Conservation (phyloP, 139 green algal genomes). For the Penium margaritaceum region DNA sequence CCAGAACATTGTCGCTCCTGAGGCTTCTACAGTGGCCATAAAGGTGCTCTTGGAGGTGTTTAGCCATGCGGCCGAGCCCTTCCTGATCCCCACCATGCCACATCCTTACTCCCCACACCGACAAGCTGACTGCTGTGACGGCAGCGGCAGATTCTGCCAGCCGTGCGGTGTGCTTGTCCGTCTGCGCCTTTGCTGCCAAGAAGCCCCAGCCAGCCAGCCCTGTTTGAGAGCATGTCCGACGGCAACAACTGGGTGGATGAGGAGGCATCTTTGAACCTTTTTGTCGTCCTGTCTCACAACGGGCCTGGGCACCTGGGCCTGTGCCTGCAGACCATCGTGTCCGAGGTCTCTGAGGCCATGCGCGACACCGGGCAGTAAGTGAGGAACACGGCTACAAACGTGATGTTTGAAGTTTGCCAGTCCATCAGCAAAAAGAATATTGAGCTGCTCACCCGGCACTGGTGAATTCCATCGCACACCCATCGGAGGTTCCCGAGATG, state of each 20-base stretch:
- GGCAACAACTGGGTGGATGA: constrained; percentile 14
- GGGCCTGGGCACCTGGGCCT: constrained; percentile 10
- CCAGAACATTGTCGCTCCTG: background rate
- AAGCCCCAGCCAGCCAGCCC: constrained; percentile 8
- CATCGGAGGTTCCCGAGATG: too few species aligned
- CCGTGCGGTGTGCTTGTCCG: background rate
- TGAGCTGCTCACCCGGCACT: too few species aligned
- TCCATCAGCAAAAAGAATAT: too few species aligned
- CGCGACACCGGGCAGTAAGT: too few species aligned
- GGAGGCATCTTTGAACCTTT: background rate
- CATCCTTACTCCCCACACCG: background rate
- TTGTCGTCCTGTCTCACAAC: constrained; percentile 12
- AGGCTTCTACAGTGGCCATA: constrained; percentile 1
- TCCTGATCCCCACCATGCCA: constrained; percentile 4
- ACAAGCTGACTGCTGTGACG: constrained; percentile 13
- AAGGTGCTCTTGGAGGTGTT: background rate
- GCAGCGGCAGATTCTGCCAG: background rate
- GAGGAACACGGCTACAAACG: too few species aligned
- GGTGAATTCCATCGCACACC: too few species aligned
- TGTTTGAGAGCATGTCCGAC: constrained; percentile 3
- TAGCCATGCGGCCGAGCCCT: constrained; percentile 5
- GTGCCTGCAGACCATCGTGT: constrained; percentile 17
- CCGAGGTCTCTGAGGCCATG: constrained; percentile 19
- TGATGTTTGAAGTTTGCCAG: too few species aligned
- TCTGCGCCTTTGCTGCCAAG: constrained; percentile 10